Conservation (phyloP, 1,284 basidiomycete species). For the Apiotrichum montevideense region DNA sequence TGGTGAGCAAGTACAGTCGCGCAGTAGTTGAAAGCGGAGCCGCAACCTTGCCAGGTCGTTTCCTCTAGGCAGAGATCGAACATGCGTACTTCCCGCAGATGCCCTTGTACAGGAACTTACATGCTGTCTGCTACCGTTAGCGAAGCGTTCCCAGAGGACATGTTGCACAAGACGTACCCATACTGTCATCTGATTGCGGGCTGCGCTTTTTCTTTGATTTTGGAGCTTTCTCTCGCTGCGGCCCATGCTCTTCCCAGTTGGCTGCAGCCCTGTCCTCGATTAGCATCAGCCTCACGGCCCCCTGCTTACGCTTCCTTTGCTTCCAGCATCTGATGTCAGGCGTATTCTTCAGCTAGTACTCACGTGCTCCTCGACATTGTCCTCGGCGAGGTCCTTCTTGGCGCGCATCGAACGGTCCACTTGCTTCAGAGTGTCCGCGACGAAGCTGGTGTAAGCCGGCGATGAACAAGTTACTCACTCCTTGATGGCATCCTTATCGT, state of each 20-base stretch:
- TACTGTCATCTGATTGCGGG: slow-evolving; percentile 63
- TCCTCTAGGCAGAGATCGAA: too few relatives aligned
- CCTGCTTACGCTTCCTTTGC: neutral
- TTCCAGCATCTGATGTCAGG: neutral
- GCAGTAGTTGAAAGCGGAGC: neutral
- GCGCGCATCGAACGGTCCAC: slow-evolving; percentile 47
- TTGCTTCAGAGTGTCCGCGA: slow-evolving; percentile 56
- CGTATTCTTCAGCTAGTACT: neutral
- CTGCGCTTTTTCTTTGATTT: slow-evolving; percentile 47
- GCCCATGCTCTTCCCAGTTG: neutral
- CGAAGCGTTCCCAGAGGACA: neutral
- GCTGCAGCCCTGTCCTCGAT: neutral
- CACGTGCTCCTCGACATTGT: slow-evolving; percentile 12
- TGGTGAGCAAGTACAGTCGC: slow-evolving; percentile 20
- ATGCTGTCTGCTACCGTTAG: slow-evolving; percentile 25
- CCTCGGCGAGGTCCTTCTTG: slow-evolving; percentile 1
- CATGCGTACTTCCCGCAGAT: too few relatives aligned
- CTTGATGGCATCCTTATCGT: slow-evolving; percentile 83
- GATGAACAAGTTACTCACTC: slow-evolving; percentile 50
- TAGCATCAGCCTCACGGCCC: slow-evolving; percentile 30
- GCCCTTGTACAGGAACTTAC: slow-evolving; percentile 1
- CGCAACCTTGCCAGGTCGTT: neutral
- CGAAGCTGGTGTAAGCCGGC: slow-evolving; percentile 55
- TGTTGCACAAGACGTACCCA: slow-evolving; percentile 53
- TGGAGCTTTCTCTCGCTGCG: slow-evolving; percentile 14